phyloP scores from a whole-genome alignment of 192 early-diverging fungal genomes.

The Coemansia sp. region DNA sequence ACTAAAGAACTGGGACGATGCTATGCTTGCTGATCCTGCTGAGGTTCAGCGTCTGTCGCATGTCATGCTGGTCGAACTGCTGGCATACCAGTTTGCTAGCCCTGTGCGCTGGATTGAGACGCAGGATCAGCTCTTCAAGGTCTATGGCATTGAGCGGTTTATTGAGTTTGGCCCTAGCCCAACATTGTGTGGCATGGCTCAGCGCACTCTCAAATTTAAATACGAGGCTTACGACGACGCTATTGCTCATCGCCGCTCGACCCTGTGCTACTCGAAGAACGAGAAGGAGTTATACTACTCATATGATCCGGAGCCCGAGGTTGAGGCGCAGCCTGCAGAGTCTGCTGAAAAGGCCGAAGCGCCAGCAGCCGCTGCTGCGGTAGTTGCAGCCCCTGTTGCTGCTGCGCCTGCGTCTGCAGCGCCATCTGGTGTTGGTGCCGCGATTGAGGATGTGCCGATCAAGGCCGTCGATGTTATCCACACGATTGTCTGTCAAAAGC shows the following conservation, averaged over 20 bases:
- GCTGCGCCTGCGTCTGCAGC: slow-evolving; percentile 58
- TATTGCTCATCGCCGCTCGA: slow-evolving; percentile 84
- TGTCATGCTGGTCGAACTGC: slow-evolving; percentile 82
- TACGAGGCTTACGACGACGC: slow-evolving; percentile 96
- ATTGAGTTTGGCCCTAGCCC: slow-evolving; percentile 92
- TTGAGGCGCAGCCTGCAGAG: slow-evolving; percentile 42
- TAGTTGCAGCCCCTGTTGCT: slow-evolving; percentile 53
- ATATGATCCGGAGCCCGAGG: slow-evolving; percentile 70
- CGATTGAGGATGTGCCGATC: slow-evolving; percentile 76
- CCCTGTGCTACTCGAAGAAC: slow-evolving; percentile 86
- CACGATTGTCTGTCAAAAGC: slow-evolving; percentile 85
- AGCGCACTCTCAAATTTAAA: slow-evolving; percentile 92
- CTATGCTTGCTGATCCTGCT: slow-evolving; percentile 61
- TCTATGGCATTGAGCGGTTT: slow-evolving; percentile 80
- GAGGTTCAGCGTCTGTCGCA: slow-evolving; percentile 86
- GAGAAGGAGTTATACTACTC: slow-evolving; percentile 92
- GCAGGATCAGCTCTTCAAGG: slow-evolving; percentile 87
- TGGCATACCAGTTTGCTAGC: slow-evolving; percentile 93
- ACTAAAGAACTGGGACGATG: slow-evolving; percentile 77
- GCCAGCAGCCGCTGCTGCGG: slow-evolving; percentile 40
- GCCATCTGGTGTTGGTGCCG: slow-evolving; percentile 51
- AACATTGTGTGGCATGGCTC: slow-evolving; percentile 90
- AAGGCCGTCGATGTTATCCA: slow-evolving; percentile 81
- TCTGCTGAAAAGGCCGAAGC: slow-evolving; percentile 54
- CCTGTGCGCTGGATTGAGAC: slow-evolving; percentile 98